Percentiles rank a stretch among this genome's conserved stretches.
phyloP scores from a whole-genome alignment of 73 alveolate genomes.

The Paramecium primaurelia region DNA sequence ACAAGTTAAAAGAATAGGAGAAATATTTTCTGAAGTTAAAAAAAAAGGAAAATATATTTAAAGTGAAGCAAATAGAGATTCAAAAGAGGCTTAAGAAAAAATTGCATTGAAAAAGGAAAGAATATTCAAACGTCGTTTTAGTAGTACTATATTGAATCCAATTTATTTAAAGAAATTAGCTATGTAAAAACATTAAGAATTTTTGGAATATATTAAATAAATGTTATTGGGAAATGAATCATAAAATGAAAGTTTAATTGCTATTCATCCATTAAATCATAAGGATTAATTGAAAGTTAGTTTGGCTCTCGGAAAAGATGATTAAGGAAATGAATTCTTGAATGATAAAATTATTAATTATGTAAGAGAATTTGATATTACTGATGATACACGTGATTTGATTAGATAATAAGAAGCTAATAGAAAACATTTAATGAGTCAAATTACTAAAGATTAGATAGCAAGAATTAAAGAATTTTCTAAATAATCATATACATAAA shows the following conservation, averaged over 20 bases:
- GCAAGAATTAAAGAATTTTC: not conserved
- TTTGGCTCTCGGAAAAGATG: not conserved
- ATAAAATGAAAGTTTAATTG: not conserved
- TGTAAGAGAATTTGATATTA: conserved; percentile 8
- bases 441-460: not conserved
- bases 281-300: not conserved
- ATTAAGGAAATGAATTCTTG: not conserved
- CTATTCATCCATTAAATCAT: conserved; percentile 9
- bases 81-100: not conserved
- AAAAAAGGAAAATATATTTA: not conserved
- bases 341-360: not conserved
- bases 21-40: not conserved
- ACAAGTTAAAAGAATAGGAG: not conserved
- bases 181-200: not conserved
- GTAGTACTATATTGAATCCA: not conserved
- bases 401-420: not conserved
- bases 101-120: not conserved
- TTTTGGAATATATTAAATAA: not conserved
- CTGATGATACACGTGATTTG: not conserved
- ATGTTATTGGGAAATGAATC: not conserved
- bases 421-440: not conserved
- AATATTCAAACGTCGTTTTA: not conserved
- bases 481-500: not conserved
- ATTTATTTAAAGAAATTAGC: not conserved
- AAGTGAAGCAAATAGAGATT: not conserved